Evolutionary conservation across 176 grass and related monocot genomes (phyloP), one percentile per base, ranked within the genome.

Genomic region (Triticum timopheevii): DNA sequence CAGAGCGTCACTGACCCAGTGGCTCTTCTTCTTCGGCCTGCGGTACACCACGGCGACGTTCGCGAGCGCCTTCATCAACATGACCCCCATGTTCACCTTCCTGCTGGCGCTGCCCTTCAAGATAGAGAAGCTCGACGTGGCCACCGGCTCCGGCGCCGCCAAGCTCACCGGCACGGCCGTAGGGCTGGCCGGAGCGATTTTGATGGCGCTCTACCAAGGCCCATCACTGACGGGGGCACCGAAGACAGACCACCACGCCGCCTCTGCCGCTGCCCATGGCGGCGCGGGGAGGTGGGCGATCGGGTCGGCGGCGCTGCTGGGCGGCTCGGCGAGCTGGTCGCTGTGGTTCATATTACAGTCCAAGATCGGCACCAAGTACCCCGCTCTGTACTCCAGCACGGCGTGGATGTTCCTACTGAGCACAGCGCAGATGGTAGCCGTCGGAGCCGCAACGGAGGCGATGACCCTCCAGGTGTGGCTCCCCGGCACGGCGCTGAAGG

Each of bases 281-380:
- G 38, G 35, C 6, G 56, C 64, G 10, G 71, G 72, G 19, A 85
- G 79, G n/a, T 94, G 95, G 95, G 66, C 83, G 13, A 28, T 84
- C 20, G 95, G 95, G 10, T 94, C 92, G 4, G 33, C 86, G 70
- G 88, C 90, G 42, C 73, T 93, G 12, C 74, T 97, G 33, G 92
- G 74, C 8, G 93, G 91, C 1, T 84, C 83, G 3, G 42, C 85
- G 17, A 83, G 77, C 40, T 97, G 91, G 88, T 89, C 90, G 1
- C 69, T 80, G 2, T 97, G 95, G 95, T 92, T 97, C 73, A 83
- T 94, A 9, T 42, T 94, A 7, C 92, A 97, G 83, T 90, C 77
- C 8, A 92, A 69, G 74, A 68, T 97, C 13, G 82, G 59, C 13
- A 92, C 86, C 19, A 97, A 93, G 84, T 94, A 97, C 69, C 92